Percentiles rank a stretch among this genome's conserved stretches.
Evolutionary conservation across 2,329 filamentous ascomycete species (phyloP).

Genomic region (Curvularia sp.): DNA sequence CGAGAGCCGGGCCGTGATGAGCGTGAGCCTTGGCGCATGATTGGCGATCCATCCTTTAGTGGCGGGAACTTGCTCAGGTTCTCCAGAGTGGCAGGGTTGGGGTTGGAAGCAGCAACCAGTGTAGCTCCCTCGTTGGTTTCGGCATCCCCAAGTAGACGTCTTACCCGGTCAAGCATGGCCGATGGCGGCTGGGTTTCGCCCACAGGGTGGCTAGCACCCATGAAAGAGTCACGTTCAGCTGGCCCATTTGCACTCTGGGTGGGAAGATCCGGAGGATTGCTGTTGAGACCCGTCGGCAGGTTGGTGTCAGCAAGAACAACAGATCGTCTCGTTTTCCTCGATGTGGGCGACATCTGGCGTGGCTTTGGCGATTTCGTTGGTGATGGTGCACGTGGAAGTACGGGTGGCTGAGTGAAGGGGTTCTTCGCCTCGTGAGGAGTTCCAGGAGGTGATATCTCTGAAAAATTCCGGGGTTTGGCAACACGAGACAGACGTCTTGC

Average conservation of each 20-base stretch:
- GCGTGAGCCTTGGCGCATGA: conserved; percentile 32
- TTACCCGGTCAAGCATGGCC: conserved; percentile 38
- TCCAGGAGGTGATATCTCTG: conserved; percentile 32
- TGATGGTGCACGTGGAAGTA: conserved; percentile 22
- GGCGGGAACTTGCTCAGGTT: conserved; percentile 20
- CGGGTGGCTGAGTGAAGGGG: conserved; percentile 17
- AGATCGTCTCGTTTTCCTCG: conserved; percentile 23
- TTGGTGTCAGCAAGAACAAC: conserved; percentile 11
- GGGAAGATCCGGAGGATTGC: conserved; percentile 32
- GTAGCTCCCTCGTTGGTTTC: conserved; percentile 25
- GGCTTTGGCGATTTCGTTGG: conserved; percentile 29
- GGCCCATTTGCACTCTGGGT: conserved; percentile 7
- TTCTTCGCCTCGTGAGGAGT: conserved; percentile 26
- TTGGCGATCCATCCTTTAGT: conserved; percentile 29
- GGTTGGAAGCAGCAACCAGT: conserved; percentile 11
- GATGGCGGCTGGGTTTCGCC: conserved; percentile 32
- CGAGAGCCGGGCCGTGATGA: conserved; percentile 35
- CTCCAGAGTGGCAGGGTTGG: conserved; percentile 23
- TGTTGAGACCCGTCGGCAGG: conserved; percentile 29
- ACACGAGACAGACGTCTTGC: conserved; percentile 17
- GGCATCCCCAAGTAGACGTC: conserved; percentile 30
- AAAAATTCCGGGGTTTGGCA: conserved; percentile 26
- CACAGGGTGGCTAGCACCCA: conserved; percentile 21
- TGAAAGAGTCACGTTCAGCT: conserved; percentile 19
- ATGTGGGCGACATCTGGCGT: conserved; percentile 24